These are phyloP conservation scores for Solanum hybrid DNA, from an alignment of 305 asterid species.

Conservation along the genomic window DNA sequence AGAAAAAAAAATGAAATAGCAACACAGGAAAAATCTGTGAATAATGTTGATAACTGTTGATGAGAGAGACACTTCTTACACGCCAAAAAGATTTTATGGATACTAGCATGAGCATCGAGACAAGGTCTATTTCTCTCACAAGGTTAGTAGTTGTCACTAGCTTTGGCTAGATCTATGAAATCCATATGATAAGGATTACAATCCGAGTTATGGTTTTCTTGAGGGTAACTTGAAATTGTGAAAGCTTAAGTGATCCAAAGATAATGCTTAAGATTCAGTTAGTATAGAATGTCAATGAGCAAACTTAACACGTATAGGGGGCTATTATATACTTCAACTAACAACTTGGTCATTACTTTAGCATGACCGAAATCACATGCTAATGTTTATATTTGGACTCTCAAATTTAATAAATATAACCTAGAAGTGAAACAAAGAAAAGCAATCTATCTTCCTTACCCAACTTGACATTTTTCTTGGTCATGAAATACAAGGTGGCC, in stretches of 20 bases:
- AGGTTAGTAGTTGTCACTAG: neutral
- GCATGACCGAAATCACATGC: neutral
- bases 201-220: neutral
- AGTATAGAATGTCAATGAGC: neutral
- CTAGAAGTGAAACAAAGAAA: neutral
- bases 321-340: neutral
- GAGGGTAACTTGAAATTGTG: neutral
- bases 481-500: constrained; percentile 92
- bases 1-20: neutral
- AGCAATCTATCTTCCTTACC: constrained; percentile 39
- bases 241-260: neutral
- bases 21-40: neutral
- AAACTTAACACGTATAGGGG: neutral
- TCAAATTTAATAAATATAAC: neutral
- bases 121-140: neutral
- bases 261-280: neutral
- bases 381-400: neutral
- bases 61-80: neutral
- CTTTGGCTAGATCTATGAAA: neutral
- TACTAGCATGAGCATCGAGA: neutral
- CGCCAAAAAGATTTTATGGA: neutral
- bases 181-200: neutral
- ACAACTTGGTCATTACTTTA: neutral
- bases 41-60: neutral
- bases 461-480: constrained; percentile 81